Percentiles rank a stretch among this genome's conserved stretches.
These are phyloP conservation scores for Pseudopyrenochaeta lycopersici DNA, from an alignment of 2,329 filamentous ascomycete species.

Conservation along the genomic window DNA sequence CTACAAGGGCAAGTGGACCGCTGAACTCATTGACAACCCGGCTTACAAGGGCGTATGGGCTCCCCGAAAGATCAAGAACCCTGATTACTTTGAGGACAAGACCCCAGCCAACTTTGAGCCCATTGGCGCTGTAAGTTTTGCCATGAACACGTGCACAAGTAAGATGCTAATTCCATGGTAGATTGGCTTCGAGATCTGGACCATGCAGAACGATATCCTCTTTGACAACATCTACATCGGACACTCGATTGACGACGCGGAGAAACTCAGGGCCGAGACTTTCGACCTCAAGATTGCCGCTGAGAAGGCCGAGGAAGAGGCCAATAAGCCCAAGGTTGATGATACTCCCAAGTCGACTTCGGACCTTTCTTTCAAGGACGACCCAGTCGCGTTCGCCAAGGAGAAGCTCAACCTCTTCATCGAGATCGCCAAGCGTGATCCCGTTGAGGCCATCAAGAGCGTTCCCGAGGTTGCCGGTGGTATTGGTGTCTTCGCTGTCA, in stretches of 20 bases:
- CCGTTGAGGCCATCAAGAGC: conserved; percentile 83
- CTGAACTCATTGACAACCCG: conserved; percentile 94
- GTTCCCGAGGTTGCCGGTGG: conserved; percentile 91
- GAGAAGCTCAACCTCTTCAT: conserved; percentile 95
- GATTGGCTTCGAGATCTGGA: conserved; percentile 99
- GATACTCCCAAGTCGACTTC: conserved; percentile 73
- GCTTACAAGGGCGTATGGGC: conserved; percentile 97
- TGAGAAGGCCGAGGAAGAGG: conserved; percentile 82
- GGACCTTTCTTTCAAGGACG: conserved; percentile 88
- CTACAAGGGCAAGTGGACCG: conserved; percentile 99
- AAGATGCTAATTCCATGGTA: conserved; percentile 48
- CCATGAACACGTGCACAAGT: neutral
- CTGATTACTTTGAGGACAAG: conserved; percentile 96
- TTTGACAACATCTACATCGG: conserved; percentile 99
- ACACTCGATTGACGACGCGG: conserved; percentile 92
- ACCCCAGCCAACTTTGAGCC: conserved; percentile 95
- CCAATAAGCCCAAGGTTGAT: conserved; percentile 77
- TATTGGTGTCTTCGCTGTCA: conserved; percentile 74
- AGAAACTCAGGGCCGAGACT: conserved; percentile 86
- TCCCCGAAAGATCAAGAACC: conserved; percentile 96
- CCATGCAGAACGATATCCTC: conserved; percentile 98
- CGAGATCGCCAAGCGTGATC: conserved; percentile 82
- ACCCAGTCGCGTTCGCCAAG: conserved; percentile 85
- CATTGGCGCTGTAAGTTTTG: conserved; percentile 85
- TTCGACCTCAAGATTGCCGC: conserved; percentile 87